phyloP scores from a whole-genome alignment of 352 stramenopile species.

The Phytophthora rubi region DNA sequence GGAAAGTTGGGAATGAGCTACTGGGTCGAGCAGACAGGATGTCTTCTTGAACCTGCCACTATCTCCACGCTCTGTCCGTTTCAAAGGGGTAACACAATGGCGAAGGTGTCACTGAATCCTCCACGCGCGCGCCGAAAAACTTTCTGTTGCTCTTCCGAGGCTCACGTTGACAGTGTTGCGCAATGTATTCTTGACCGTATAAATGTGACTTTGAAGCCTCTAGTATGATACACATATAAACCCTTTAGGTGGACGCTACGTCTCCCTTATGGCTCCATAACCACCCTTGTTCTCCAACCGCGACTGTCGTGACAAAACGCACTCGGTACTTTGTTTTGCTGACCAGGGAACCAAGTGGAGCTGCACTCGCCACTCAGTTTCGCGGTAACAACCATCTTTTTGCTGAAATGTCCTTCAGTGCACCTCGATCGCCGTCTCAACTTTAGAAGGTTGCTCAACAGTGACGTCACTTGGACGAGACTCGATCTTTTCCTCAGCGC shows the following conservation, averaged over 20 bases:
- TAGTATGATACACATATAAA: conserved; percentile 1
- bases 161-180: not conserved
- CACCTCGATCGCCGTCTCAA: conserved; percentile 18
- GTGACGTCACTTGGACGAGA: not conserved
- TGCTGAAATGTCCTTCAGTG: conserved; percentile 7
- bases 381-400: not conserved
- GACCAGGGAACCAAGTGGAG: not conserved
- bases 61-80: not conserved
- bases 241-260: conserved; percentile 2
- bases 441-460: conserved; percentile 1
- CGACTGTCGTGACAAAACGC: not conserved
- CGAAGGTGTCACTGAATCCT: not conserved
- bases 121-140: not conserved
- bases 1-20: not conserved
- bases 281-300: not conserved
- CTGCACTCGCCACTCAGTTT: not conserved
- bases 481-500: conserved; percentile 6
- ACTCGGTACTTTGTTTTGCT: not conserved
- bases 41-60: not conserved
- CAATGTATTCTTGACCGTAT: not conserved
- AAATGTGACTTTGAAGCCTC: not conserved
- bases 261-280: not conserved
- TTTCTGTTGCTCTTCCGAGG: not conserved
- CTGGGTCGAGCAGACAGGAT: not conserved
- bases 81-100: not conserved